A percentile compares a stretch with the other conserved stretches of the same genome.
Evolutionary conservation across 768 basidiomycete species (phyloP).

Genomic region (Tephrocybe sp.): DNA sequence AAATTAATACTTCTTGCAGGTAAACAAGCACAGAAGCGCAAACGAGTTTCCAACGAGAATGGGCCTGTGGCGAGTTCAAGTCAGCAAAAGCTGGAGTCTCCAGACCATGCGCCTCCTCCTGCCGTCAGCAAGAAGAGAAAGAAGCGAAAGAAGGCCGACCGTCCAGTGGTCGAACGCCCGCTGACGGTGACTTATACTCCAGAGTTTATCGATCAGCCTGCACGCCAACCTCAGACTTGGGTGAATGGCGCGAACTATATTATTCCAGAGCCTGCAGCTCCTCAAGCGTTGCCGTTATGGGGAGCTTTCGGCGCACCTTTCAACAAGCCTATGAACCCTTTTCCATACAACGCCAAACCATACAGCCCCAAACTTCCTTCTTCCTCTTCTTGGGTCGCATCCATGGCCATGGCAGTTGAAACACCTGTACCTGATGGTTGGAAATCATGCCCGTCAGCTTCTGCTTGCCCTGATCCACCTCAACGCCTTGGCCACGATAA

Average conservation of each 20-base stretch:
- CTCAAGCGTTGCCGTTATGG: constrained; percentile 1
- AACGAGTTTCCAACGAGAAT: constrained; percentile 7
- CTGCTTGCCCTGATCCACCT: background rate
- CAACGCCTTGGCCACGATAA: constrained; percentile 11
- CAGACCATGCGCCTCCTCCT: background rate
- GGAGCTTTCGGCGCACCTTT: background rate
- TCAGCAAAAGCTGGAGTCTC: constrained; percentile 5
- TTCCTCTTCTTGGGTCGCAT: constrained; percentile 38
- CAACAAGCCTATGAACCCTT: constrained; percentile 2
- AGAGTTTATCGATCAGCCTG: constrained; percentile 24
- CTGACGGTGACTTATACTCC: no score
- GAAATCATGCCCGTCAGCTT: background rate
- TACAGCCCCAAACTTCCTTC: constrained; percentile 11
- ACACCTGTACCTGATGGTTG: constrained; percentile 7
- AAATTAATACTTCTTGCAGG: background rate
- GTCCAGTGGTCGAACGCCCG: no score
- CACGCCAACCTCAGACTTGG: constrained; percentile 8
- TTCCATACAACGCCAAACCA: constrained; percentile 10
- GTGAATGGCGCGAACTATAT: constrained; percentile 9
- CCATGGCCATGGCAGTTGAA: constrained; percentile 39
- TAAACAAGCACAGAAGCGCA: constrained; percentile 15
- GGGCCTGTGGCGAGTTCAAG: constrained; percentile 8
- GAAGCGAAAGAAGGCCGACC: constrained; percentile 39
- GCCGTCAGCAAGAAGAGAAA: constrained; percentile 36
- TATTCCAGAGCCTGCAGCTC: background rate